Percentiles rank a stretch among this genome's conserved stretches.
Conservation (phyloP, 1,284 basidiomycete genomes). For the Xerocomus minutiporus region DNA sequence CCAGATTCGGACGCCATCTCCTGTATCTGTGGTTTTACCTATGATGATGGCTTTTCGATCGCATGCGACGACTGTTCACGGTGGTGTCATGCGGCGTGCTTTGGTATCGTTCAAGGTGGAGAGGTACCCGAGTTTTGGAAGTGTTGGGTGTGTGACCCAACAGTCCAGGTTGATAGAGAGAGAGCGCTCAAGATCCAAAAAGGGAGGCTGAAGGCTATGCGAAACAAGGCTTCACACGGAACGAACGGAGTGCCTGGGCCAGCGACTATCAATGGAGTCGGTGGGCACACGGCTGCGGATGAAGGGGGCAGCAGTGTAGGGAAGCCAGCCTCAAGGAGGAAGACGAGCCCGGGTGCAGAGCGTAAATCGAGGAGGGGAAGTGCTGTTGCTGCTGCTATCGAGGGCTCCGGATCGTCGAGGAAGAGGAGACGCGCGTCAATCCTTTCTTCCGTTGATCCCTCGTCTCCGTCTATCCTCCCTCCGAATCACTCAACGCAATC, state of each 20-base stretch:
- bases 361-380: slow-evolving; percentile 42
- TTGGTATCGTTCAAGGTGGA: slow-evolving; percentile 60
- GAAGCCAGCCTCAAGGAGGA: slow-evolving; percentile 31
- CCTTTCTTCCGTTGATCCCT: slow-evolving; percentile 27
- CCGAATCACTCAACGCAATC: slow-evolving; percentile 15
- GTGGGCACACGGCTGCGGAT: slow-evolving; percentile 10
- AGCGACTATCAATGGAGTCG: slow-evolving; percentile 14
- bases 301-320: slow-evolving; percentile 6
- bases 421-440: slow-evolving; percentile 42
- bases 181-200: slow-evolving; percentile 45
- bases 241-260: slow-evolving; percentile 19
- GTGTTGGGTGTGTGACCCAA: slow-evolving; percentile 58
- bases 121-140: slow-evolving; percentile 73
- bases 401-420: slow-evolving; percentile 34
- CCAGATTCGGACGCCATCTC: slow-evolving; percentile 47
- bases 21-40: slow-evolving; percentile 70
- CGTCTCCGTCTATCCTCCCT: slow-evolving; percentile 17
- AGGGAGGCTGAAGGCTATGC: slow-evolving; percentile 27
- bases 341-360: slow-evolving; percentile 43
- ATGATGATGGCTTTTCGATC: slow-evolving; percentile 90
- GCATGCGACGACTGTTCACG: slow-evolving; percentile 86
- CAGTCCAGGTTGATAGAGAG: slow-evolving; percentile 41
- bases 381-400: slow-evolving; percentile 35
- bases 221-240: slow-evolving; percentile 24
- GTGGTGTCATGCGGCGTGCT: slow-evolving; percentile 91